Conservation (phyloP, 2,329 filamentous ascomycete species). For the Claviceps purpurea region DNA sequence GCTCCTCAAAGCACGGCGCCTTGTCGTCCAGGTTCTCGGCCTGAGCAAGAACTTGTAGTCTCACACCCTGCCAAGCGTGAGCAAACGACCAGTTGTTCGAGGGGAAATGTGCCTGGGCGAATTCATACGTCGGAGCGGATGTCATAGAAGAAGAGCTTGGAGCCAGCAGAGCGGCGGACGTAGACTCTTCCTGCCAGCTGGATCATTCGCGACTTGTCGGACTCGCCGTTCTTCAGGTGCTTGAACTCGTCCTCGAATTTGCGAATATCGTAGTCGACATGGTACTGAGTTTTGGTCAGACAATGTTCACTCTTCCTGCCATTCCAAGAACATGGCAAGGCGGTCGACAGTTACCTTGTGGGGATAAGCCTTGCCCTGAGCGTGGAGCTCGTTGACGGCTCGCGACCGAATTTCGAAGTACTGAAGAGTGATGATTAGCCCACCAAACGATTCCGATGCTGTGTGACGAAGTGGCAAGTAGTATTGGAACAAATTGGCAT, state of each 20-base stretch:
- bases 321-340: neutral
- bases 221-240: slow-evolving; percentile 78
- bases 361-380: slow-evolving; percentile 49
- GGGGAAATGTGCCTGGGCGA: neutral
- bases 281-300: slow-evolving; percentile 38
- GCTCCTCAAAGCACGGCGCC: slow-evolving; percentile 59
- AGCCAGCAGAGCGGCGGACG: slow-evolving; percentile 67
- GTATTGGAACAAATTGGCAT: neutral
- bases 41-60: slow-evolving; percentile 88
- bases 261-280: slow-evolving; percentile 68
- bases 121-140: slow-evolving; percentile 23
- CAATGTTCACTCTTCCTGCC: neutral
- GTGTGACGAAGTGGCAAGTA: neutral
- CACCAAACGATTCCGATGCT: neutral
- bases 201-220: slow-evolving; percentile 60
- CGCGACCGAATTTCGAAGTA: slow-evolving; percentile 95
- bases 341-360: slow-evolving; percentile 44
- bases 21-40: slow-evolving; percentile 60
- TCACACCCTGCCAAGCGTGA: slow-evolving; percentile 30
- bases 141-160: slow-evolving; percentile 87
- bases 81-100: neutral
- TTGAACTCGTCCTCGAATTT: slow-evolving; percentile 69
- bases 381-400: slow-evolving; percentile 41
- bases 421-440: slow-evolving; percentile 8
- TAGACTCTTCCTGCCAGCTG: slow-evolving; percentile 78